Conservation (phyloP, 2,329 filamentous ascomycete genomes). For the Xylariaceae sp. region DNA sequence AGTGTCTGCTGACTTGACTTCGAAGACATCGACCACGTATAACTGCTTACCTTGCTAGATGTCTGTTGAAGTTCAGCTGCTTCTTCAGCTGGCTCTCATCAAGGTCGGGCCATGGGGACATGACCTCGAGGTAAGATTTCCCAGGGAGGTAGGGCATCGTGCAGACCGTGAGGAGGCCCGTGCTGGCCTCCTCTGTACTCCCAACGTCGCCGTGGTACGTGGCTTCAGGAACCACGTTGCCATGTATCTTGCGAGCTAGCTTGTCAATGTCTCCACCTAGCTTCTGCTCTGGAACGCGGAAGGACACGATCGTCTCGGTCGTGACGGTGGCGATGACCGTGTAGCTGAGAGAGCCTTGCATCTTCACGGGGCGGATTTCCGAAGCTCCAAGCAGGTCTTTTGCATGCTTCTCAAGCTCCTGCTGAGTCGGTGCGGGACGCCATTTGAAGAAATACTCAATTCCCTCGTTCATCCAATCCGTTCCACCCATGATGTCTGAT, state of each 20-base stretch:
- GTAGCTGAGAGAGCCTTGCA: slow-evolving; percentile 2
- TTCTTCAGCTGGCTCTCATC: no score
- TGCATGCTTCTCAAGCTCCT: neutral
- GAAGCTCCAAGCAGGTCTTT: neutral
- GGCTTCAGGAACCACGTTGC: neutral
- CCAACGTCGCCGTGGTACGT: no score
- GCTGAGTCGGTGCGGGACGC: neutral
- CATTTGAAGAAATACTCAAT: neutral
- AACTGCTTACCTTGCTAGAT: no score
- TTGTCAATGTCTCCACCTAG: neutral
- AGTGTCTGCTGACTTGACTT: slow-evolving; percentile 1
- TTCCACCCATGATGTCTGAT: no score
- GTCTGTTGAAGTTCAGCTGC: no score
- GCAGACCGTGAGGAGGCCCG: no score
- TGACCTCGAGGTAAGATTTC: no score
- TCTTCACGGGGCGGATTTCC: neutral
- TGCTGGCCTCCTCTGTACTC: no score
- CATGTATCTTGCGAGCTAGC: neutral
- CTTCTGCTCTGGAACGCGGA: neutral
- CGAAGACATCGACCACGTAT: neutral
- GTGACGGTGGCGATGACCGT: no score
- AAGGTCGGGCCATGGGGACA: no score
- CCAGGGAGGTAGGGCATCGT: no score
- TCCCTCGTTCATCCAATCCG: slow-evolving; percentile 1
- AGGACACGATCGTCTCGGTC: neutral